Percentiles rank a stretch among this genome's conserved stretches.
Evolutionary conservation across 106 monocot species (phyloP).

Genomic region (Triglochin maritima): DNA sequence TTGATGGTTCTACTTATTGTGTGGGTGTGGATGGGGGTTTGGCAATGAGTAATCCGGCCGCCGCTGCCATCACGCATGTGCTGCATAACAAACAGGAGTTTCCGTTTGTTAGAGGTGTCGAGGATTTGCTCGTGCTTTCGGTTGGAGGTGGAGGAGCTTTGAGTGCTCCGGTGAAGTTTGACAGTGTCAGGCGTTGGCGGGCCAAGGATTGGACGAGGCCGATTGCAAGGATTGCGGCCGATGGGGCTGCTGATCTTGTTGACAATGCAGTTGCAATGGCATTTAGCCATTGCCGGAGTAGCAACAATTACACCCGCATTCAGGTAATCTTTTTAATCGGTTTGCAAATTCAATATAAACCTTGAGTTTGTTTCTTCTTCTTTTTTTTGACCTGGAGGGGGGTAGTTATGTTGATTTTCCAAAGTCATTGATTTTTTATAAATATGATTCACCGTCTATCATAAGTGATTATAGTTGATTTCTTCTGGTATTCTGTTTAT

Average conservation of each 20-base stretch:
- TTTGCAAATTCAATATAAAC: background rate
- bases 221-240: slow-evolving; percentile 31
- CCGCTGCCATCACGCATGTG: slow-evolving; percentile 64
- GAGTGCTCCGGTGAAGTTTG: slow-evolving; percentile 3
- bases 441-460: no score
- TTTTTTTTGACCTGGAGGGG: background rate
- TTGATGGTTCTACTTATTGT: slow-evolving; percentile 36
- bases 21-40: slow-evolving; percentile 49
- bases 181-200: slow-evolving; percentile 18
- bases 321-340: slow-evolving; percentile 27
- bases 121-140: slow-evolving; percentile 73
- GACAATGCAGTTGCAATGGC: slow-evolving; percentile 66
- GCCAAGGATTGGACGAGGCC: slow-evolving; percentile 36
- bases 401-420: no score
- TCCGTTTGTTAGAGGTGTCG: slow-evolving; percentile 61
- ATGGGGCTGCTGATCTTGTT: slow-evolving; percentile 52
- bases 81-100: slow-evolving; percentile 77
- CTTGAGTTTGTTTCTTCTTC: background rate
- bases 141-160: slow-evolving; percentile 17
- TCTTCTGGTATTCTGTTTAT: no score
- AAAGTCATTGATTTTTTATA: no score
- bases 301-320: slow-evolving; percentile 52
- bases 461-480: no score
- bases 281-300: slow-evolving; percentile 42
- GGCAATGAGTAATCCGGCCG: slow-evolving; percentile 57